Conservation (phyloP, 768 basidiomycete species). For the Naganishia antarctica region DNA sequence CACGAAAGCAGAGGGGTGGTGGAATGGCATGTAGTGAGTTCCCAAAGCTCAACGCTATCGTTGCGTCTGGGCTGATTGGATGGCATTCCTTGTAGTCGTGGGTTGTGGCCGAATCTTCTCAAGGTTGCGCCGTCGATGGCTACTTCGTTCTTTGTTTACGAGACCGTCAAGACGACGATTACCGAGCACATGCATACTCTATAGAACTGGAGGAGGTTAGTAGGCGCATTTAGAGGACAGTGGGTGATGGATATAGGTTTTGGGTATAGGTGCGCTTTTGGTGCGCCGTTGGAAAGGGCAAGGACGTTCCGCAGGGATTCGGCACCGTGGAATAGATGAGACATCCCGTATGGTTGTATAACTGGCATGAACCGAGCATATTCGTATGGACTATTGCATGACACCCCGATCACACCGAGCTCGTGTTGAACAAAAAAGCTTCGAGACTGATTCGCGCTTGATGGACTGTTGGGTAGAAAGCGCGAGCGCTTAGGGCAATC, state of each 20-base stretch:
- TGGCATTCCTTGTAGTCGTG: slow-evolving; percentile 12
- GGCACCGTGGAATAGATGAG: too few species aligned
- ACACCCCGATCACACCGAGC: too few species aligned
- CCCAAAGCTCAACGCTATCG: background rate
- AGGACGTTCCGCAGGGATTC: too few species aligned
- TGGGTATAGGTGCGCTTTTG: too few species aligned
- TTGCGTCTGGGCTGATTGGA: background rate
- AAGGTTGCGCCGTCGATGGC: slow-evolving; percentile 46
- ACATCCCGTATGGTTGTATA: background rate
- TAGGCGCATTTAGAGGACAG: too few species aligned
- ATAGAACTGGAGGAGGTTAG: background rate
- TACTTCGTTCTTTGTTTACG: slow-evolving; percentile 47
- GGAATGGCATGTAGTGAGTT: slow-evolving; percentile 44
- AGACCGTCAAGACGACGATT: slow-evolving; percentile 34
- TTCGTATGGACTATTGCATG: background rate
- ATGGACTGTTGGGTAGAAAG: too few species aligned
- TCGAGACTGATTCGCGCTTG: too few species aligned
- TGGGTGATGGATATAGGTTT: too few species aligned
- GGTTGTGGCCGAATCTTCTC: slow-evolving; percentile 44
- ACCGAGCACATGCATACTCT: slow-evolving; percentile 21
- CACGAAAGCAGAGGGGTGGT: slow-evolving; percentile 64
- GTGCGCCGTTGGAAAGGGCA: too few species aligned
- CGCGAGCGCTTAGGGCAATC: too few species aligned
- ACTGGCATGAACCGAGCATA: background rate
- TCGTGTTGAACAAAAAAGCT: too few species aligned